Percentiles rank a stretch among this genome's conserved stretches.
phyloP scores from a whole-genome alignment of 2,329 filamentous ascomycete species.

The Chrysoporthe austroafricana region DNA sequence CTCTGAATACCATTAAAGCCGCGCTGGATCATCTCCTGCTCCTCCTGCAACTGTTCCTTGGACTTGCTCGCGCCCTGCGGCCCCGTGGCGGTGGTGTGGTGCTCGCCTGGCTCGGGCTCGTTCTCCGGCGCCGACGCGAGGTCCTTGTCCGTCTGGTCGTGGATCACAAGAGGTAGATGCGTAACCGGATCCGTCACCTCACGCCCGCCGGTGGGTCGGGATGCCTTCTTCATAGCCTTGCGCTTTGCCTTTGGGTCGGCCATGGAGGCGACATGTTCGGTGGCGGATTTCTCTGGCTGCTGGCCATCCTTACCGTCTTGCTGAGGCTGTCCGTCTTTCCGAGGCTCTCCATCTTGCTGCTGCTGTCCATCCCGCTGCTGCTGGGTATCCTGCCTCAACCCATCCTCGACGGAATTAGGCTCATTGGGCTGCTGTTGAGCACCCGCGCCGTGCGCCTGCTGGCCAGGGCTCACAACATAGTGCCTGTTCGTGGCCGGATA shows the following conservation, averaged over 20 bases:
- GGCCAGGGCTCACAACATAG: constrained; percentile 27
- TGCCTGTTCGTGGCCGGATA: constrained; percentile 44
- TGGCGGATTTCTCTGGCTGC: constrained; percentile 38
- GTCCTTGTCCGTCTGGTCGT: constrained; percentile 69
- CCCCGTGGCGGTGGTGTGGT: constrained; percentile 45
- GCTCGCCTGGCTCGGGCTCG: constrained; percentile 39
- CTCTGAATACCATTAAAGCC: constrained; percentile 47
- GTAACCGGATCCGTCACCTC: constrained; percentile 75
- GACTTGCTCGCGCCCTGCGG: constrained; percentile 45
- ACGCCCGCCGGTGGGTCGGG: constrained; percentile 51
- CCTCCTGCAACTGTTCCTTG: constrained; percentile 41
- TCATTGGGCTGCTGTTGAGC: background rate
- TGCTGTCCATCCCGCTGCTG: constrained; percentile 10
- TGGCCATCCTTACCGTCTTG: constrained; percentile 17
- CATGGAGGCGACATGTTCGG: constrained; percentile 42
- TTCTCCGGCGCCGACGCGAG: constrained; percentile 49
- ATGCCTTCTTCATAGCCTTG: constrained; percentile 51
- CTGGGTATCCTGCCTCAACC: constrained; percentile 16
- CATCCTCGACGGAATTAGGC: constrained; percentile 24
- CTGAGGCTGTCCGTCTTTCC: constrained; percentile 17
- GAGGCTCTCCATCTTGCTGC: background rate
- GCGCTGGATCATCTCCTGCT: constrained; percentile 42
- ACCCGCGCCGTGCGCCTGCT: constrained; percentile 9
- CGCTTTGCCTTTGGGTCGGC: constrained; percentile 51
- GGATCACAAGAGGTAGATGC: constrained; percentile 69